Conservation (phyloP, 805 yeast species). For the Scheffersomyces ergatensis region DNA sequence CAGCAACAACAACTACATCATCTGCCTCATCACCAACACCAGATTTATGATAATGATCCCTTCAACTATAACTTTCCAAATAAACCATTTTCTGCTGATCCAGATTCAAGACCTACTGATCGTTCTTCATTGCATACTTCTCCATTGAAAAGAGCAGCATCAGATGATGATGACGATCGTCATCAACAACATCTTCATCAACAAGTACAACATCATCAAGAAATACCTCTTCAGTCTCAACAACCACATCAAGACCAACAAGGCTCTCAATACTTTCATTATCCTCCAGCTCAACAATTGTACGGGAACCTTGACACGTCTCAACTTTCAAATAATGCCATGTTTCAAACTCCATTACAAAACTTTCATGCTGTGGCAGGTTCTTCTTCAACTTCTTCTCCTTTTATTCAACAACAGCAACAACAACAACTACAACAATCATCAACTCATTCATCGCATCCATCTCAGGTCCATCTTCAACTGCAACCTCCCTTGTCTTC, state of each 20-base stretch:
- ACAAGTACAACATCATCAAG: too few species aligned
- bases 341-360: background rate
- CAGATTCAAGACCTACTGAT: background rate
- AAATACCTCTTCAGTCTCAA: too few species aligned
- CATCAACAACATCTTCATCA: conserved; percentile 2
- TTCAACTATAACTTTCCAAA: conserved; percentile 3
- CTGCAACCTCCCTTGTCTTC: background rate
- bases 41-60: background rate
- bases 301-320: background rate
- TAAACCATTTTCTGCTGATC: conserved; percentile 1
- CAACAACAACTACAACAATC: background rate
- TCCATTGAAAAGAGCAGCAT: conserved; percentile 7
- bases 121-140: conserved; percentile 1
- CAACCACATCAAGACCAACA: conserved; percentile 3
- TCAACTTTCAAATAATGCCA: background rate
- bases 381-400: background rate
- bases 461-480: background rate
- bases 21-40: conserved; percentile 4
- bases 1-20: conserved; percentile 1
- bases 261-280: background rate
- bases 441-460: background rate
- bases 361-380: background rate
- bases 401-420: background rate
- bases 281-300: background rate
- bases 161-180: conserved; percentile 1